These are phyloP conservation scores for Cladophialophora yegresii DNA, from an alignment of 2,329 filamentous ascomycete species.

Conservation along the genomic window DNA sequence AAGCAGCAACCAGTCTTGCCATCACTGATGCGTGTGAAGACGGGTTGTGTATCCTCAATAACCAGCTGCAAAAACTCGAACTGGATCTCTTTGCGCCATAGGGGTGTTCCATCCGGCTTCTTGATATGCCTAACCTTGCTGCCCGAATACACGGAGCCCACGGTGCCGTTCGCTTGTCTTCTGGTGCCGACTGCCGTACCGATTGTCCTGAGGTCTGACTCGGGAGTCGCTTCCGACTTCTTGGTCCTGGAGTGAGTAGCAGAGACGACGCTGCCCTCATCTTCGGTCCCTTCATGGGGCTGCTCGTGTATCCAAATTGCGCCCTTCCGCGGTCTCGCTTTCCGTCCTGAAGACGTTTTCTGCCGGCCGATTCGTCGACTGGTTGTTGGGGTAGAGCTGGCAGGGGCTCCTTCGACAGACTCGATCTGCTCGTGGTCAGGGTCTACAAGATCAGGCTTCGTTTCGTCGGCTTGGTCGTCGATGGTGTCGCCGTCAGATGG, in stretches of 20 bases:
- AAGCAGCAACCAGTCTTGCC: constrained; percentile 73
- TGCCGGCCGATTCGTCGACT: constrained; percentile 22
- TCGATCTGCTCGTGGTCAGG: constrained; percentile 20
- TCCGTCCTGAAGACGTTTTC: constrained; percentile 19
- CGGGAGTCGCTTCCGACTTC: constrained; percentile 33
- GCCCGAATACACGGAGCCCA: constrained; percentile 67
- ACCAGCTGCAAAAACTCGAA: constrained; percentile 65
- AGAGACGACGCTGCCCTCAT: constrained; percentile 35
- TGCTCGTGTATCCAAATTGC: constrained; percentile 34
- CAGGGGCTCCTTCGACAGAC: constrained; percentile 10
- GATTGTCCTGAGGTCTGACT: constrained; percentile 29
- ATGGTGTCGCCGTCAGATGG: constrained; percentile 34
- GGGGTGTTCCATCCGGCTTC: constrained; percentile 66
- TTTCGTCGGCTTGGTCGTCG: constrained; percentile 32
- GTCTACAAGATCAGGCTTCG: constrained; percentile 30
- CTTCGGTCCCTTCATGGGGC: constrained; percentile 34
- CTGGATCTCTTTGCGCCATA: constrained; percentile 69
- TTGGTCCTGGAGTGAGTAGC: constrained; percentile 29
- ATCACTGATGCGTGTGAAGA: constrained; percentile 93
- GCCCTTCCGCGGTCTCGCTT: constrained; percentile 33
- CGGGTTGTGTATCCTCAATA: constrained; percentile 62
- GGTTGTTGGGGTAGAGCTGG: constrained; percentile 19
- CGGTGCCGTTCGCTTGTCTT: constrained; percentile 65
- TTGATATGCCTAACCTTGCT: constrained; percentile 69
- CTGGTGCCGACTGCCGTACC: constrained; percentile 52